Evolutionary conservation across 1,284 basidiomycete genomes (phyloP).

Genomic region (Athelia sp.): DNA sequence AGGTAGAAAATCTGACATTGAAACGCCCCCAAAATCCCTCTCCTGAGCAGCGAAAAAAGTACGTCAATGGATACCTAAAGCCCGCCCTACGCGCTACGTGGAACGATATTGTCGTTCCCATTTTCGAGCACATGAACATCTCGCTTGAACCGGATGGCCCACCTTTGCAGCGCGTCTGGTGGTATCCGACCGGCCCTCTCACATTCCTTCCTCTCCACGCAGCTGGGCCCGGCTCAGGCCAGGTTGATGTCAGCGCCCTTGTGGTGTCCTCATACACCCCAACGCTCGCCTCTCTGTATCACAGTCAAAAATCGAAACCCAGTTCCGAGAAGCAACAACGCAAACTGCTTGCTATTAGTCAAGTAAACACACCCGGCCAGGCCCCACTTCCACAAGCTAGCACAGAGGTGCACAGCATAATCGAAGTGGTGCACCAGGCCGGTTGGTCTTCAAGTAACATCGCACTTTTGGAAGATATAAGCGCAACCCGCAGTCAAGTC

Average conservation of each 20-base stretch:
- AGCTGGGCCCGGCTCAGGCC: neutral
- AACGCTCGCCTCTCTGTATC: neutral
- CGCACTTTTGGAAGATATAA: neutral
- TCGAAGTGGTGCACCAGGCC: slow-evolving; percentile 95
- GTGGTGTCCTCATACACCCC: neutral
- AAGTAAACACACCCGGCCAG: neutral
- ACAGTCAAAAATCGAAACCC: neutral
- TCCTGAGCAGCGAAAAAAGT: neutral
- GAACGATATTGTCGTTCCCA: neutral
- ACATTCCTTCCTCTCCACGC: neutral
- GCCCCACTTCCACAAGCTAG: neutral
- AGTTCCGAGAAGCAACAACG: neutral
- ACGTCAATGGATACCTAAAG: neutral
- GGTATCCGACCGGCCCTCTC: neutral
- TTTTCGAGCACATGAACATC: neutral
- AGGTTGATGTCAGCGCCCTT: neutral
- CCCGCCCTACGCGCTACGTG: neutral
- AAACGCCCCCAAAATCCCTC: neutral
- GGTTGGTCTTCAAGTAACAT: slow-evolving; percentile 52
- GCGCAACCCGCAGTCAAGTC: neutral
- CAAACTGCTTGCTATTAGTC: neutral
- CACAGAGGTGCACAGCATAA: neutral
- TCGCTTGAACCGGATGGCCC: neutral
- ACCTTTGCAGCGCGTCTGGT: neutral
- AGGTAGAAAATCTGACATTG: neutral